phyloP scores from a whole-genome alignment of 345 rosid genomes.

The Aethionema arabicum region DNA sequence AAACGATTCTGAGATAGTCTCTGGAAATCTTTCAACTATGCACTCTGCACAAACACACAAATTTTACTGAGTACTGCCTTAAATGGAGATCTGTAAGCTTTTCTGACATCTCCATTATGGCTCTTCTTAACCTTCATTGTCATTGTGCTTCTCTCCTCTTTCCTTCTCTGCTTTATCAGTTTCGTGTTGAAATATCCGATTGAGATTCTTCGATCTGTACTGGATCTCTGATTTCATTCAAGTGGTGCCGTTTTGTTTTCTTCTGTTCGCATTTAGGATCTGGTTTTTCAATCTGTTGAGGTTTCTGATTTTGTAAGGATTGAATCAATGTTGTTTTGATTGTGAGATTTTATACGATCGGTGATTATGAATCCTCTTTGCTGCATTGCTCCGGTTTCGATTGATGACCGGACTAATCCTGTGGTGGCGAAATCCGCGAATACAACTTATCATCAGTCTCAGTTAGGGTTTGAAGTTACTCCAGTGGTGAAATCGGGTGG shows the following conservation, averaged over 20 bases:
- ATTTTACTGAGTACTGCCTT: constrained; percentile 54
- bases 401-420: constrained; percentile 76
- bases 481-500: constrained; percentile 28
- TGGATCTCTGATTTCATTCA: constrained; percentile 28
- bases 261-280: neutral
- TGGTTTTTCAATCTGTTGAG: neutral
- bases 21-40: constrained; percentile 26
- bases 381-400: constrained; percentile 99
- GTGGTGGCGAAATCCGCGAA: constrained; percentile 52
- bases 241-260: neutral
- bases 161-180: neutral
- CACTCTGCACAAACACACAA: constrained; percentile 46
- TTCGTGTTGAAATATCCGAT: constrained; percentile 9
- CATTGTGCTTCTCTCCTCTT: constrained; percentile 8
- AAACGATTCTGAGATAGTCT: constrained; percentile 35
- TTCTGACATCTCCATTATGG: constrained; percentile 39
- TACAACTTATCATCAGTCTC: constrained; percentile 41
- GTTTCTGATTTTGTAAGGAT: constrained; percentile 3
- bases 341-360: neutral
- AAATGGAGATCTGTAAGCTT: constrained; percentile 57
- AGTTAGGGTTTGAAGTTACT: constrained; percentile 42
- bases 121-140: constrained; percentile 23
- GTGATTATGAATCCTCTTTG: constrained; percentile 81
- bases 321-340: constrained; percentile 23
- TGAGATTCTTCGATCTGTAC: constrained; percentile 20